phyloP scores from a whole-genome alignment of 2,329 filamentous ascomycete genomes.

The Aspergillus caelatus region DNA sequence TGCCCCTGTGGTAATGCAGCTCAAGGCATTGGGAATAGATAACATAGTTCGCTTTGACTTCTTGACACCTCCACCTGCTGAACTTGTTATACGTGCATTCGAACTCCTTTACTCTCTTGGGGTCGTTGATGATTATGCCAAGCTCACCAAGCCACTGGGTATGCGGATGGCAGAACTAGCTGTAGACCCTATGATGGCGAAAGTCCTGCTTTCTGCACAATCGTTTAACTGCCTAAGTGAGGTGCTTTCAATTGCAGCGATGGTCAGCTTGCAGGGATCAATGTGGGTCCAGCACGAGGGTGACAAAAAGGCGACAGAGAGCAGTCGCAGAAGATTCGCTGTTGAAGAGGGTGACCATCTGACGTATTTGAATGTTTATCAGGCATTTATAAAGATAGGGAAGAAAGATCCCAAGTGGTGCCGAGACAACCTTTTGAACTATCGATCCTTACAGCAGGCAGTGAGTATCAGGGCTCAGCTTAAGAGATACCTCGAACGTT shows the following conservation, averaged over 20 bases:
- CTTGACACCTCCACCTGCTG: slow-evolving; percentile 79
- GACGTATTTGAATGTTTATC: slow-evolving; percentile 90
- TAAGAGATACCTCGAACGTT: slow-evolving; percentile 82
- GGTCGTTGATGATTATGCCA: slow-evolving; percentile 85
- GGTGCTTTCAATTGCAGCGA: slow-evolving; percentile 88
- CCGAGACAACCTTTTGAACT: slow-evolving; percentile 83
- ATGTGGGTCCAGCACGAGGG: slow-evolving; percentile 82
- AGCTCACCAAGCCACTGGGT: slow-evolving; percentile 86
- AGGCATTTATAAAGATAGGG: slow-evolving; percentile 80
- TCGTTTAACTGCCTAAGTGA: slow-evolving; percentile 80
- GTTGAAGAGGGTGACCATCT: slow-evolving; percentile 93
- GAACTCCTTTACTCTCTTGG: slow-evolving; percentile 87
- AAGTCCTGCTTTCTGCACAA: slow-evolving; percentile 75
- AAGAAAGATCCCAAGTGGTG: slow-evolving; percentile 86
- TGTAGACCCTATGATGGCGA: slow-evolving; percentile 94
- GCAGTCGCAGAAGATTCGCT: slow-evolving; percentile 77
- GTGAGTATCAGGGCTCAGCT: slow-evolving; percentile 86
- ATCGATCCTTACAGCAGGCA: slow-evolving; percentile 77
- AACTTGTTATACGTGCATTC: slow-evolving; percentile 81
- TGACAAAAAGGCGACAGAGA: slow-evolving; percentile 75
- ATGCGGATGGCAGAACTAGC: slow-evolving; percentile 89
- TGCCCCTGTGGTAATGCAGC: slow-evolving; percentile 82
- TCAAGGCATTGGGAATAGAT: slow-evolving; percentile 93
- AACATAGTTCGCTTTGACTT: slow-evolving; percentile 92
- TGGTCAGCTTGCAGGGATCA: slow-evolving; percentile 82